Conservation (phyloP, 352 stramenopile species). For the Globisporangium camurandrum region DNA sequence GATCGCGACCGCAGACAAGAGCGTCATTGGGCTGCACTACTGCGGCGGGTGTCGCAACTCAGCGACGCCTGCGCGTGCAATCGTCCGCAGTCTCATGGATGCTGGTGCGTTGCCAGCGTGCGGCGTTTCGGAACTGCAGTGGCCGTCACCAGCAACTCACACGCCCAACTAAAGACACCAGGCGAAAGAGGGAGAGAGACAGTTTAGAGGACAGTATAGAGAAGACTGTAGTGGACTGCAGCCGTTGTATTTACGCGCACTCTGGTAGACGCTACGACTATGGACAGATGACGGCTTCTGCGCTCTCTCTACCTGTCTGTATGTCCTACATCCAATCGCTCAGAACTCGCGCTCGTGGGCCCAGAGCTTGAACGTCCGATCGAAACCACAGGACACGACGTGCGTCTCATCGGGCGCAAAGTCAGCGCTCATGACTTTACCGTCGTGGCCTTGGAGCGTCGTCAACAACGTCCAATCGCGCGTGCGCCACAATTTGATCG, state of each 20-base stretch:
- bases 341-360: slow-evolving; percentile 87
- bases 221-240: background rate
- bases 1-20: slow-evolving; percentile 24
- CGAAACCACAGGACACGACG: slow-evolving; percentile 85
- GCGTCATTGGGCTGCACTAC: slow-evolving; percentile 43
- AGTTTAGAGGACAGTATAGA: background rate
- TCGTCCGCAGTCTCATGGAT: slow-evolving; percentile 19
- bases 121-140: slow-evolving; percentile 9
- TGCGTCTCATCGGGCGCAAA: slow-evolving; percentile 86
- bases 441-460: slow-evolving; percentile 89
- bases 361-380: slow-evolving; percentile 92
- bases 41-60: slow-evolving; percentile 41
- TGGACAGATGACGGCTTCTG: background rate
- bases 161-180: no score
- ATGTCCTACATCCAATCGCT: no score
- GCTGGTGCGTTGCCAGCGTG: slow-evolving; percentile 16
- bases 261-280: no score
- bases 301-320: background rate
- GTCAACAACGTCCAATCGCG: slow-evolving; percentile 89
- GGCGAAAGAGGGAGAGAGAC: background rate
- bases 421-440: slow-evolving; percentile 93
- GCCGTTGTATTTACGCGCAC: no score
- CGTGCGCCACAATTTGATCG: slow-evolving; percentile 92
- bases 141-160: background rate
- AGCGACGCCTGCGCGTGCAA: slow-evolving; percentile 24